Percentiles rank a stretch among this genome's conserved stretches.
Conservation (phyloP, 768 basidiomycete species). For the Xerocomellus amylosporus region DNA sequence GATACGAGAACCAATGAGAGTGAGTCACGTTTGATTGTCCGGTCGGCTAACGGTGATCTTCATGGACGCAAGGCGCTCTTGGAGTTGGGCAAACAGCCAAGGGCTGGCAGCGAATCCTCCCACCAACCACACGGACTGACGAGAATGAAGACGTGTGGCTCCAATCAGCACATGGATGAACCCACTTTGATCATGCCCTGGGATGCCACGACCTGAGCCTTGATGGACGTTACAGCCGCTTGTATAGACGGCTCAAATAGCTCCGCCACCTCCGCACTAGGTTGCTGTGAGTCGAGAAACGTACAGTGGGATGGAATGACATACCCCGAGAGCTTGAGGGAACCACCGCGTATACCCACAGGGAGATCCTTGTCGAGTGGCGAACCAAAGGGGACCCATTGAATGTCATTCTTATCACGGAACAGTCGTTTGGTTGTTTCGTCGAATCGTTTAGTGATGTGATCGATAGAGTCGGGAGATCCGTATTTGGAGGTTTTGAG, state of each 20-base stretch:
- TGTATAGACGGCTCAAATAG: conserved; percentile 79
- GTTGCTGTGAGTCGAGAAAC: conserved; percentile 1
- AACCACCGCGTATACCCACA: conserved; percentile 72
- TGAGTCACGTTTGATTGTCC: conserved; percentile 70
- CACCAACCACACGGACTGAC: conserved; percentile 76
- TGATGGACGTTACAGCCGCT: conserved; percentile 68
- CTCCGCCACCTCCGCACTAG: conserved; percentile 54
- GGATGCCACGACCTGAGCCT: conserved; percentile 66
- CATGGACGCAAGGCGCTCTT: conserved; percentile 58
- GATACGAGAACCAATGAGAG: conserved; percentile 5
- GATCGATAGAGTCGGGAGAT: conserved; percentile 65
- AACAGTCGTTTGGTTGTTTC: conserved; percentile 82
- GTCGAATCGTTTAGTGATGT: conserved; percentile 77
- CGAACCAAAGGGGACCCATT: conserved; percentile 75
- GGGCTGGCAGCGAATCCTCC: conserved; percentile 83
- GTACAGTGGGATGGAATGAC: conserved; percentile 23
- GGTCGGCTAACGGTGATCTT: conserved; percentile 67
- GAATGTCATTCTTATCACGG: conserved; percentile 61
- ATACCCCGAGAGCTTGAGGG: conserved; percentile 69
- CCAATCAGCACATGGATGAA: background rate
- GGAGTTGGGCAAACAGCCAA: conserved; percentile 74
- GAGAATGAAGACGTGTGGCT: conserved; percentile 9
- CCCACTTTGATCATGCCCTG: conserved; percentile 62
- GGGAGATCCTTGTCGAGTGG: conserved; percentile 69
- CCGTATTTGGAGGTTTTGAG: conserved; percentile 73